Percentiles rank a stretch among this genome's conserved stretches.
Evolutionary conservation across 1,284 basidiomycete species (phyloP).

Genomic region (Papiliotrema flavescens): DNA sequence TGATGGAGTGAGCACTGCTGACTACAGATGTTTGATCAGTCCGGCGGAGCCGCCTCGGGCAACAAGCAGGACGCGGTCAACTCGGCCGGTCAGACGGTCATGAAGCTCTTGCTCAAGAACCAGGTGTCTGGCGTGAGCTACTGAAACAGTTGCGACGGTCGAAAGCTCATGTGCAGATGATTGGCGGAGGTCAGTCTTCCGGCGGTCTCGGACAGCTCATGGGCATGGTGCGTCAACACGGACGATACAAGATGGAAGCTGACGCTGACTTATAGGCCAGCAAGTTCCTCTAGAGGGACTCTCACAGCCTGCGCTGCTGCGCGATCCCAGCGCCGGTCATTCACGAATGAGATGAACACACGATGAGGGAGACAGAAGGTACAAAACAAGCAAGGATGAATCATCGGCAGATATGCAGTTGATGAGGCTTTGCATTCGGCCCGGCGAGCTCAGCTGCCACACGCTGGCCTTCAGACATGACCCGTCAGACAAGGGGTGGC

Average conservation of each 20-base stretch:
- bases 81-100: slow-evolving; percentile 73
- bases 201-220: slow-evolving; percentile 62
- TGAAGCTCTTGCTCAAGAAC: slow-evolving; percentile 66
- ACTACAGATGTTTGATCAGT: slow-evolving; percentile 62
- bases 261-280: slow-evolving; percentile 11
- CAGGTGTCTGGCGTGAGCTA: slow-evolving; percentile 41
- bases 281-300: slow-evolving; percentile 17
- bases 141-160: too few species aligned
- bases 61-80: slow-evolving; percentile 78
- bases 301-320: too few species aligned
- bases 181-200: slow-evolving; percentile 59
- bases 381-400: too few species aligned
- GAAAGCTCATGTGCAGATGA: slow-evolving; percentile 30
- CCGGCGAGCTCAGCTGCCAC: too few species aligned
- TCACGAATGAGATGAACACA: too few species aligned
- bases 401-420: too few species aligned
- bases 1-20: too few species aligned
- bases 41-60: slow-evolving; percentile 60
- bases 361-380: too few species aligned
- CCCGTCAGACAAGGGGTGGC: too few species aligned
- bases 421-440: too few species aligned
- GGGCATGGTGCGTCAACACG: slow-evolving; percentile 52
- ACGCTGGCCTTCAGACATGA: too few species aligned
- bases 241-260: background rate
- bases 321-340: too few species aligned